phyloP scores from a whole-genome alignment of 2,329 filamentous ascomycete species.

The Fragosphaeria purpurea region DNA sequence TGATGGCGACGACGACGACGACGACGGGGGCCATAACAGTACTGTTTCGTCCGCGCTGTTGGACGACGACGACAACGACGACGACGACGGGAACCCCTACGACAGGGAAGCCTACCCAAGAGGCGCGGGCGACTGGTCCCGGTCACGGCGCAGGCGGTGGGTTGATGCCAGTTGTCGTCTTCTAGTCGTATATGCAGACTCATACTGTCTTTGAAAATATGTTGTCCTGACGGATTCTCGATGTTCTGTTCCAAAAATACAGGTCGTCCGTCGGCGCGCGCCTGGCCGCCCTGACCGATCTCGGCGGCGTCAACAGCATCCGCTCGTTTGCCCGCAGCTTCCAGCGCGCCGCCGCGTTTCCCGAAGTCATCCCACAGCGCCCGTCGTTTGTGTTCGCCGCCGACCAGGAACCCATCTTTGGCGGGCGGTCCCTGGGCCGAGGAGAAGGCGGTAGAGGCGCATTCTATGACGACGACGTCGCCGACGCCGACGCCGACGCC shows the following conservation, averaged over 20 bases:
- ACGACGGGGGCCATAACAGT: background rate
- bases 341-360: conserved; percentile 81
- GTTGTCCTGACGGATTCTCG: too few relatives aligned
- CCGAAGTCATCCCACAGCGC: conserved; percentile 73
- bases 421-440: conserved; percentile 12
- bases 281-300: conserved; percentile 52
- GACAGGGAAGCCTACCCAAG: conserved; percentile 1
- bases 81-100: conserved; percentile 1
- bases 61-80: conserved; percentile 3
- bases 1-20: background rate
- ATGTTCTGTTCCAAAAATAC: too few relatives aligned
- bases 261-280: conserved; percentile 41
- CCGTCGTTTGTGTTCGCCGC: conserved; percentile 61
- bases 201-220: too few relatives aligned
- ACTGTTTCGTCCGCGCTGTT: conserved; percentile 1
- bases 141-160: conserved; percentile 5
- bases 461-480: conserved; percentile 31
- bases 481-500: conserved; percentile 23
- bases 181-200: too few relatives aligned
- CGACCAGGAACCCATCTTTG: conserved; percentile 37
- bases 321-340: conserved; percentile 88
- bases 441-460: conserved; percentile 9
- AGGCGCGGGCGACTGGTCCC: conserved; percentile 7
- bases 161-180: too few relatives aligned
- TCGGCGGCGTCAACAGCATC: conserved; percentile 87